Percentiles rank a stretch among this genome's conserved stretches.
These are phyloP conservation scores for Pholiota molesta DNA, from an alignment of 768 basidiomycete genomes.

Conservation along the genomic window DNA sequence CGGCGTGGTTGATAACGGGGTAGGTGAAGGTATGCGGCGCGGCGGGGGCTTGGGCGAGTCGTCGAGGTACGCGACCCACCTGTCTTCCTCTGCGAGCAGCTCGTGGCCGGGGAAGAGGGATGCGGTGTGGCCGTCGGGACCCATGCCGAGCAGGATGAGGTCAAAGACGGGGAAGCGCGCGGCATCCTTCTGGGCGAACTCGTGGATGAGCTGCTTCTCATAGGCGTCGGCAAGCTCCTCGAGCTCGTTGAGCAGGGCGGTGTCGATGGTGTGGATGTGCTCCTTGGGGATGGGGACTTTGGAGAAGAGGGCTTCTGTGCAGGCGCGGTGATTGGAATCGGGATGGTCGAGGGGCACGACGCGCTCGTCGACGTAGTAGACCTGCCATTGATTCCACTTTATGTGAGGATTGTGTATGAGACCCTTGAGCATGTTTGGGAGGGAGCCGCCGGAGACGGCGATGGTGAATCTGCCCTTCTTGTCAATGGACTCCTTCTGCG, in stretches of 20 bases:
- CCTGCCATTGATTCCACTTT: constrained; percentile 97
- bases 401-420: constrained; percentile 66
- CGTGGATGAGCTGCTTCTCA: constrained; percentile 81
- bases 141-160: constrained; percentile 94
- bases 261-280: constrained; percentile 87
- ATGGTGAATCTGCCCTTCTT: constrained; percentile 91
- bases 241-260: constrained; percentile 63
- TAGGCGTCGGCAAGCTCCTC: constrained; percentile 84
- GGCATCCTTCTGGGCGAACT: constrained; percentile 91
- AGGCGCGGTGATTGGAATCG: constrained; percentile 90
- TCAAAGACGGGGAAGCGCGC: constrained; percentile 98
- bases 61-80: constrained; percentile 93
- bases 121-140: constrained; percentile 97
- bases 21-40: constrained; percentile 90
- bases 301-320: constrained; percentile 72
- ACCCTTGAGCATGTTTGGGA: constrained; percentile 79
- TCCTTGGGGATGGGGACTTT: constrained; percentile 76
- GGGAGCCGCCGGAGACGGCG: constrained; percentile 91
- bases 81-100: constrained; percentile 81
- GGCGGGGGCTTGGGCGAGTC: constrained; percentile 95
- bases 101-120: constrained; percentile 95
- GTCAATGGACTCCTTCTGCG: constrained; percentile 86
- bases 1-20: constrained; percentile 89
- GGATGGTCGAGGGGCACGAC: constrained; percentile 90
- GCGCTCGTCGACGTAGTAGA: constrained; percentile 97